Conservation (phyloP, 352 stramenopile genomes). For the Phytophthora melonis region DNA sequence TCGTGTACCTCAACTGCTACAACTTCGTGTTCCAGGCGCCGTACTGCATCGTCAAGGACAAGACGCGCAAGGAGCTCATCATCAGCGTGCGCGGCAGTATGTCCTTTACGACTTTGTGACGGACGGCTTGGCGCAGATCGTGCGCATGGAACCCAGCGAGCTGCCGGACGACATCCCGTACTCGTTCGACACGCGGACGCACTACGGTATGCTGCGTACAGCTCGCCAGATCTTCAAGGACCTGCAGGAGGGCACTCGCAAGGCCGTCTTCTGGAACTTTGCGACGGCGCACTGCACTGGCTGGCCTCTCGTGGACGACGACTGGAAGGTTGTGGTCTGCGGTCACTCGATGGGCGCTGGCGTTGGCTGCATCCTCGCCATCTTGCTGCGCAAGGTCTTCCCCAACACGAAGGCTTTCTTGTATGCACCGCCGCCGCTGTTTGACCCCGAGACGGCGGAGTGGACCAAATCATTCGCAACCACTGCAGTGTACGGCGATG, state of each 20-base stretch:
- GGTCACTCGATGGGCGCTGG: conserved; percentile 89
- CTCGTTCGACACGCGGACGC: conserved; percentile 55
- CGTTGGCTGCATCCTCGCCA: conserved; percentile 70
- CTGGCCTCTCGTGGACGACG: conserved; percentile 16
- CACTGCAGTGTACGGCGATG: conserved; percentile 76
- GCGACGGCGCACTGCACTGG: conserved; percentile 56
- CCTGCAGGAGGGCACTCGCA: conserved; percentile 65
- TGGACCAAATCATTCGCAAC: conserved; percentile 77
- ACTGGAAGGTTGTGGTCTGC: conserved; percentile 79
- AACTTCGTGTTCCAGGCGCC: conserved; percentile 84
- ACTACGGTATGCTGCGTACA: conserved; percentile 80
- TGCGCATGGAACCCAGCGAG: conserved; percentile 66
- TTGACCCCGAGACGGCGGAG: conserved; percentile 63
- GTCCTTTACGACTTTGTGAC: conserved; percentile 87
- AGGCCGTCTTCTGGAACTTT: conserved; percentile 77
- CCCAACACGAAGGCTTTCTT: conserved; percentile 63
- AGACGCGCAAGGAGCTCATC: conserved; percentile 68
- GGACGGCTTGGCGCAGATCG: conserved; percentile 72
- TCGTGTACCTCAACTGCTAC: conserved; percentile 85
- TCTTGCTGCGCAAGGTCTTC: conserved; percentile 73
- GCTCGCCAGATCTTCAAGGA: conserved; percentile 68
- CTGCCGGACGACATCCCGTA: conserved; percentile 64
- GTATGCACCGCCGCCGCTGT: conserved; percentile 72
- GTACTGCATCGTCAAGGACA: conserved; percentile 81
- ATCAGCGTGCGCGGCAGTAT: conserved; percentile 79